Percentiles rank a stretch among this genome's conserved stretches.
Evolutionary conservation across 208 protist genomes (phyloP).

Genomic region (Leishmania braziliensis): DNA sequence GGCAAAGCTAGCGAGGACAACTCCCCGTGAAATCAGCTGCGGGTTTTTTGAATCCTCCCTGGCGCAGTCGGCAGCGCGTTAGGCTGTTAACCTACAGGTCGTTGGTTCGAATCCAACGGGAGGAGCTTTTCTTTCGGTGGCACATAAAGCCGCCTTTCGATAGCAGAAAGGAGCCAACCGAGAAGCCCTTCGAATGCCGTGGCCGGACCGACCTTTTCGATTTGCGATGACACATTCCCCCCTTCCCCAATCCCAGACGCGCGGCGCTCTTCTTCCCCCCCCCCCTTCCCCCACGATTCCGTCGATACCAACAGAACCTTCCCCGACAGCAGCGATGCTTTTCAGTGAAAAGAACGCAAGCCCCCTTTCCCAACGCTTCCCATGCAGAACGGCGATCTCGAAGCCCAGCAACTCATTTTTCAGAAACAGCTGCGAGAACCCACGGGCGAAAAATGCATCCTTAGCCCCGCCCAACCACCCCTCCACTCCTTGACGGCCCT

Average conservation of each 20-base stretch:
- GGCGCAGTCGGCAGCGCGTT: constrained; percentile 95
- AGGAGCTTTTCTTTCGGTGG: constrained; percentile 74
- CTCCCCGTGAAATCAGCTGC: too few relatives aligned
- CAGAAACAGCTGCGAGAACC: background rate
- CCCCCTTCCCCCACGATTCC: background rate
- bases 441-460: too few relatives aligned
- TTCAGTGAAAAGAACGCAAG: background rate
- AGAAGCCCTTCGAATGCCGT: background rate
- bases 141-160: background rate
- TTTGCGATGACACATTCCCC: background rate
- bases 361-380: background rate
- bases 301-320: background rate
- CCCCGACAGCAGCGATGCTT: background rate
- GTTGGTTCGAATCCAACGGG: constrained; percentile 95
- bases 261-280: too few relatives aligned
- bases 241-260: too few relatives aligned
- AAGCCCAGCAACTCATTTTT: background rate
- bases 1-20: too few relatives aligned
- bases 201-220: background rate
- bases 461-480: background rate
- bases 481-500: background rate
- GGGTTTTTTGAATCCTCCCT: constrained; percentile 66
- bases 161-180: background rate
- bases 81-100: constrained; percentile 96
- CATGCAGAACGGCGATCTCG: background rate